phyloP scores from a whole-genome alignment of 2,329 filamentous ascomycete species.

The Ophiocordyceps camponoti-floridani region DNA sequence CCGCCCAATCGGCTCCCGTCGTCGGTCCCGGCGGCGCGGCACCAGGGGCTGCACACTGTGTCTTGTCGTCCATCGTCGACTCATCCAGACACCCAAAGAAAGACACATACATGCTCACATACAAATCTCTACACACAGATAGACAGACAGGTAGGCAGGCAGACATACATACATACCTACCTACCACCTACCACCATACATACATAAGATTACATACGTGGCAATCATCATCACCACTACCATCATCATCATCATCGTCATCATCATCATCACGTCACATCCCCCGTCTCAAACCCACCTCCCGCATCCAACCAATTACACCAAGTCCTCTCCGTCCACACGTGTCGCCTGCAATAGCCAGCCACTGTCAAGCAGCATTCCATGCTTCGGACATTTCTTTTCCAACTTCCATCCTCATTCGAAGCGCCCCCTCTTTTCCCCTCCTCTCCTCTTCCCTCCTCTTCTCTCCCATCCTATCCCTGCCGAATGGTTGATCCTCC shows the following conservation, averaged over 20 bases:
- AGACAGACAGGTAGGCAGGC: too few species aligned
- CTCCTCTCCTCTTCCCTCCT: too few species aligned
- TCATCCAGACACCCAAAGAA: neutral
- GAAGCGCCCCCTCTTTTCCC: neutral
- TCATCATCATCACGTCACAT: neutral
- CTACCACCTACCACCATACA: too few species aligned
- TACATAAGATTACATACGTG: neutral
- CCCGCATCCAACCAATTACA: neutral
- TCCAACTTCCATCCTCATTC: neutral
- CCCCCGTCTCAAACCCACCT: neutral
- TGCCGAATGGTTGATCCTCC: too few species aligned
- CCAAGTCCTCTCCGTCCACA: neutral
- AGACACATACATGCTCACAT: neutral
- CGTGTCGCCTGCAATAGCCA: neutral
- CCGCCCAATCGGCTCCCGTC: too few species aligned
- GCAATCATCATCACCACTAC: neutral
- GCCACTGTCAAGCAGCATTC: neutral
- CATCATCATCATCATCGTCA: neutral
- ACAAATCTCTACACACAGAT: too few species aligned
- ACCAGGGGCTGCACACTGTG: too few species aligned
- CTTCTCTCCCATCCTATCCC: too few species aligned
- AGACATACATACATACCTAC: neutral
- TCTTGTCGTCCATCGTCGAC: too few species aligned
- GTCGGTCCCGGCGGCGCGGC: too few species aligned
- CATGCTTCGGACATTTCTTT: neutral